These are phyloP conservation scores for Tremella mesenterica DNA, from an alignment of 768 basidiomycete genomes.

Conservation along the genomic window DNA sequence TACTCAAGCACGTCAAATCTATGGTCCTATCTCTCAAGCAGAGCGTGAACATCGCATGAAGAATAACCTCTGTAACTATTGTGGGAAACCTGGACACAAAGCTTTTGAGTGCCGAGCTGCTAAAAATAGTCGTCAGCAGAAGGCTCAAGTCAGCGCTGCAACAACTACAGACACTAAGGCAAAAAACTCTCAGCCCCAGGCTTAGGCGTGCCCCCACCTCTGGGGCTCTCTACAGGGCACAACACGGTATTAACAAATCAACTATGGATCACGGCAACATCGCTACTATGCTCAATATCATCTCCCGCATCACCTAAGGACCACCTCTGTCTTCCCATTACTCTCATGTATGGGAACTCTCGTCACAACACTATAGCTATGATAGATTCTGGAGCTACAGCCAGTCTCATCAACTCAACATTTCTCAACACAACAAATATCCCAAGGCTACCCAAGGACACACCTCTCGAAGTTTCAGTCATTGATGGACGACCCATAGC, in stretches of 20 bases:
- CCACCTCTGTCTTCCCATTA: conserved; percentile 1
- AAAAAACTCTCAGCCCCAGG: conserved; percentile 5
- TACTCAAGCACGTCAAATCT: background rate
- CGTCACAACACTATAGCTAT: background rate
- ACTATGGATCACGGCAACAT: conserved; percentile 2
- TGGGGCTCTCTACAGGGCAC: conserved; percentile 5
- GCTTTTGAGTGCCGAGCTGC: no score
- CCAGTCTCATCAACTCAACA: conserved; percentile 7
- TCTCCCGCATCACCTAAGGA: background rate
- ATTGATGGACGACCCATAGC: conserved; percentile 11
- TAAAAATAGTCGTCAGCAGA: no score
- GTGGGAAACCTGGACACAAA: background rate
- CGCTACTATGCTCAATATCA: background rate
- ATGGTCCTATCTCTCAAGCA: background rate
- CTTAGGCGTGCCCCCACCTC: background rate
- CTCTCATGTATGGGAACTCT: background rate
- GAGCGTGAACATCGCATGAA: background rate
- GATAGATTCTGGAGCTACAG: no score
- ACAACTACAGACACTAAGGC: background rate
- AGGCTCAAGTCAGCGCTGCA: background rate
- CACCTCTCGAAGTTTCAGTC: conserved; percentile 2
- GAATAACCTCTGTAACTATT: background rate
- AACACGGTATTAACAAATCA: no score
- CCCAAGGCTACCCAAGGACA: background rate
- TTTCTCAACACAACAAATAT: background rate